Evolutionary conservation across 306 rosid genomes (phyloP).

Genomic region (Luffa aegyptiaca): DNA sequence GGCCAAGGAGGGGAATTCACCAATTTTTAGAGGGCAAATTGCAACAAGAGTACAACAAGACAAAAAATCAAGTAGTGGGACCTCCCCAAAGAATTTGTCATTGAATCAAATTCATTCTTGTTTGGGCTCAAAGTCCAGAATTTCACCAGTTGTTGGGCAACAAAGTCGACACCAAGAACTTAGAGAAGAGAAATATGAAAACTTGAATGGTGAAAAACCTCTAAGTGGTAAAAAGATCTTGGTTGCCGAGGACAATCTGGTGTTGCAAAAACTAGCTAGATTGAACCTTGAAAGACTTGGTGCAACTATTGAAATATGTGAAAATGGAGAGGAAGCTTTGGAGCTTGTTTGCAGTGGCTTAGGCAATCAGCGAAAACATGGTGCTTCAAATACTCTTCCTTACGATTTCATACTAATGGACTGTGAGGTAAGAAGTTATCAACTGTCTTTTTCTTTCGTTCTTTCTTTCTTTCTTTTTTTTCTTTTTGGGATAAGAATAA

Average conservation of each 20-base stretch:
- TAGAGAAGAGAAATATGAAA: slow-evolving; percentile 20
- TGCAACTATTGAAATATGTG: slow-evolving; percentile 34
- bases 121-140: slow-evolving; percentile 9
- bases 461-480: too few relatives aligned
- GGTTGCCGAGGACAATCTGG: slow-evolving; percentile 42
- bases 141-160: neutral
- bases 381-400: slow-evolving; percentile 23
- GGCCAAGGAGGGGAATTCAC: neutral
- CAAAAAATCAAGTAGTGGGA: slow-evolving; percentile 3
- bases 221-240: slow-evolving; percentile 48
- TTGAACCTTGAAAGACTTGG: slow-evolving; percentile 29
- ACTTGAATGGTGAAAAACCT: slow-evolving; percentile 9
- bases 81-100: slow-evolving; percentile 3
- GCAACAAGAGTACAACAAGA: neutral
- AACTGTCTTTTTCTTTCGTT: neutral
- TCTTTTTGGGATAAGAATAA: neutral
- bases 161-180: slow-evolving; percentile 13
- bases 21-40: neutral
- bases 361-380: neutral
- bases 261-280: slow-evolving; percentile 23
- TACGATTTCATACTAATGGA: slow-evolving; percentile 76
- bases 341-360: slow-evolving; percentile 29
- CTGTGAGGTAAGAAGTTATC: slow-evolving; percentile 38
- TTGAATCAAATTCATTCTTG: slow-evolving; percentile 2
- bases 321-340: slow-evolving; percentile 52